A percentile compares a stretch with the other conserved stretches of the same genome.
These are phyloP conservation scores for Acacia crassicarpa DNA, from an alignment of 306 rosid genomes.

Conservation along the genomic window DNA sequence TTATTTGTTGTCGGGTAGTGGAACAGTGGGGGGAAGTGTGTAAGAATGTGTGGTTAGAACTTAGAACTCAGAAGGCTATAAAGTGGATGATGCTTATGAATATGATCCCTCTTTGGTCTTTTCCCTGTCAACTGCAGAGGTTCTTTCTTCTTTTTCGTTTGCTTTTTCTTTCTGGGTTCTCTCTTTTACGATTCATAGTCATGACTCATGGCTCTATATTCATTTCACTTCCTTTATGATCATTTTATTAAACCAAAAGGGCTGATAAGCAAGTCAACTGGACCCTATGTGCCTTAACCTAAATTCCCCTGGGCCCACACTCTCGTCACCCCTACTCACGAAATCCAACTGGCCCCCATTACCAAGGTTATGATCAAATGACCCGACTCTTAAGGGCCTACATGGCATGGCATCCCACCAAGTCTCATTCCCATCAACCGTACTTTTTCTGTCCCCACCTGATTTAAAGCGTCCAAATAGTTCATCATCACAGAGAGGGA, in stretches of 20 bases:
- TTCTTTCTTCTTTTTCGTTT: background rate
- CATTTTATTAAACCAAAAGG: background rate
- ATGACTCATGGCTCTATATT: background rate
- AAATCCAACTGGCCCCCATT: background rate
- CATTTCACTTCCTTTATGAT: constrained; percentile 7
- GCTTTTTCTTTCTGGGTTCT: constrained; percentile 16
- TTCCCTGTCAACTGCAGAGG: background rate
- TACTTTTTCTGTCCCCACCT: background rate
- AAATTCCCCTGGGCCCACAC: background rate
- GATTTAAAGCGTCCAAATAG: background rate
- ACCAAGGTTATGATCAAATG: constrained; percentile 1
- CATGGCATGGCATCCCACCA: background rate
- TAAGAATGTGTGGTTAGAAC: background rate
- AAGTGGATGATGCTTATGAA: constrained; percentile 22
- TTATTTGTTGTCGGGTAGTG: background rate
- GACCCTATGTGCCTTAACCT: background rate
- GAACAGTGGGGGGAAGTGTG: constrained; percentile 3
- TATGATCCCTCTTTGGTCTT: constrained; percentile 6
- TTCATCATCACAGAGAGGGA: background rate
- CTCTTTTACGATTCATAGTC: background rate
- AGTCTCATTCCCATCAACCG: background rate
- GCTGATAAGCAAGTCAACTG: background rate
- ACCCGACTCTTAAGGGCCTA: background rate
- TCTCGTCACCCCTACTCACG: background rate
- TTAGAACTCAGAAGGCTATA: background rate